Evolutionary conservation across 208 protist species (phyloP).

Genomic region (Leishmania gerbilli): DNA sequence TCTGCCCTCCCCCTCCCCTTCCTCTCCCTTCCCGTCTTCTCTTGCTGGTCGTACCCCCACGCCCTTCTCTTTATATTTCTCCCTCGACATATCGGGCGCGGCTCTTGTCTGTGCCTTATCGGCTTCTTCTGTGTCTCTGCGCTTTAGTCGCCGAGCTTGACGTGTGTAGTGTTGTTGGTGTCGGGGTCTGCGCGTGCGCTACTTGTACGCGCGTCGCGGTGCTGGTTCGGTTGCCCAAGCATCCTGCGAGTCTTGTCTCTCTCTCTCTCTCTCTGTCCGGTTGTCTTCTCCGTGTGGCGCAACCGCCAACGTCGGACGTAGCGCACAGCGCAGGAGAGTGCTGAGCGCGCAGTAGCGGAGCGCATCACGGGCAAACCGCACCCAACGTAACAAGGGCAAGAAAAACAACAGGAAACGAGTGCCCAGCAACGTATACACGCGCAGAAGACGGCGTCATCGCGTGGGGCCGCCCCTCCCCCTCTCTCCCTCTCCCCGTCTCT

Average conservation of each 20-base stretch:
- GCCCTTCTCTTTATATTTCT: constrained; percentile 7
- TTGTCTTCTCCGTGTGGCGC: not conserved
- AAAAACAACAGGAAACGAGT: not conserved
- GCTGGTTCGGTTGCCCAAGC: not conserved
- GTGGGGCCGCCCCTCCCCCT: not conserved
- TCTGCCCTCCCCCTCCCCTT: not conserved
- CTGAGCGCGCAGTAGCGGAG: not conserved
- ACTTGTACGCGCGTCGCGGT: not conserved
- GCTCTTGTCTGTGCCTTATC: not conserved
- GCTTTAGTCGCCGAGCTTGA: constrained; percentile 9
- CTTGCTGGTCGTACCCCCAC: not conserved
- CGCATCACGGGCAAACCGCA: not conserved
- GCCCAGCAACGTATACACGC: not conserved
- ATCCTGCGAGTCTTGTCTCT: not conserved
- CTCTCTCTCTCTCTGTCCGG: not conserved
- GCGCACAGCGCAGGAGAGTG: not conserved
- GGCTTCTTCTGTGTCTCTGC: not conserved
- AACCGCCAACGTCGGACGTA: not conserved
- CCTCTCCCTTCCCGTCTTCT: not conserved
- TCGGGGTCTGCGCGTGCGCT: not conserved
- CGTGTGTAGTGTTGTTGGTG: not conserved
- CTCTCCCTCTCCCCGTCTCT: not conserved
- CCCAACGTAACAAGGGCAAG: not conserved
- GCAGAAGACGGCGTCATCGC: not conserved
- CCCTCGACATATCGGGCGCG: not conserved